phyloP scores from a whole-genome alignment of 2,329 filamentous ascomycete species.

The Aspergillus amoenus region DNA sequence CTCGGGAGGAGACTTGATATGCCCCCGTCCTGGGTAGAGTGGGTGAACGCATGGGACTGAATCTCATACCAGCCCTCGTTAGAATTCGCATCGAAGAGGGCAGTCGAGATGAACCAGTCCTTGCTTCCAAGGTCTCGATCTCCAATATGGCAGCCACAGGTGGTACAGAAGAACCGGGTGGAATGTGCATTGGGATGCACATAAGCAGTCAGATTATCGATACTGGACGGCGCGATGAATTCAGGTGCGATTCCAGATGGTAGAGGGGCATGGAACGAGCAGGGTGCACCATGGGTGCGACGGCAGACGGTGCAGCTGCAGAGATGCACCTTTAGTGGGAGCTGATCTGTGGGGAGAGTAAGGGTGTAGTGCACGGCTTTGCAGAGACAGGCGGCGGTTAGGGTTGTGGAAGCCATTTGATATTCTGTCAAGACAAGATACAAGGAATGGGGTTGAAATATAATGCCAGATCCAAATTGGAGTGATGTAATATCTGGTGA shows the following conservation, averaged over 20 bases:
- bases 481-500: no score
- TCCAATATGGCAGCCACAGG: constrained; percentile 43
- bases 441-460: no score
- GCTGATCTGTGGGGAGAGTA: constrained; percentile 27
- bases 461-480: no score
- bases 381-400: constrained; percentile 29
- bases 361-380: constrained; percentile 32
- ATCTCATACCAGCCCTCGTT: constrained; percentile 19
- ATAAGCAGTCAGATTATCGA: constrained; percentile 27
- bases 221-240: constrained; percentile 24
- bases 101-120: no score
- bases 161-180: constrained; percentile 43
- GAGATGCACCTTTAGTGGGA: constrained; percentile 42
- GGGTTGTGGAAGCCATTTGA: constrained; percentile 3
- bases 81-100: no score
- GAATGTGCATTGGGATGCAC: constrained; percentile 27
- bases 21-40: constrained; percentile 19
- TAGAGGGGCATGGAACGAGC: constrained; percentile 26
- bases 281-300: constrained; percentile 37
- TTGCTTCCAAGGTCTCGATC: constrained; percentile 18
- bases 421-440: no score
- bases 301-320: constrained; percentile 49
- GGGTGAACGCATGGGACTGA: constrained; percentile 18
- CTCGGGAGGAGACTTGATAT: constrained; percentile 17
- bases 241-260: constrained; percentile 20